Conservation (phyloP, 169 alveolate genomes). For the Plasmodium fragile region DNA sequence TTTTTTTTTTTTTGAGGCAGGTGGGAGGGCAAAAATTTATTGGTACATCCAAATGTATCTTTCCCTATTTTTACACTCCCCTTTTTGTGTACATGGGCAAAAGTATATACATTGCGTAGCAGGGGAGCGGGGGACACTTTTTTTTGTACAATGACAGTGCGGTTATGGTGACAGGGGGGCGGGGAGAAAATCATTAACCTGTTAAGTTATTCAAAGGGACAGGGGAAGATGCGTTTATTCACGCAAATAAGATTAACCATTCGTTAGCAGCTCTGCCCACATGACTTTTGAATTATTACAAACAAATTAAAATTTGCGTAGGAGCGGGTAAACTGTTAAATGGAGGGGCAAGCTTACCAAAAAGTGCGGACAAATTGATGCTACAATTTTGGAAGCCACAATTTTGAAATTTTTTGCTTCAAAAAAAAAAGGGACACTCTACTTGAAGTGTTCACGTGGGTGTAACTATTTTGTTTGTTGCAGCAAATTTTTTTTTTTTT, state of each 20-base stretch:
- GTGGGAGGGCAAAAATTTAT: background rate
- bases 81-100: background rate
- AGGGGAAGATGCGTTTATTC: background rate
- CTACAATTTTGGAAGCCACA: background rate
- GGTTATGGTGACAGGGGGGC: background rate
- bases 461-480: background rate
- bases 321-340: background rate
- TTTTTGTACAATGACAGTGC: background rate
- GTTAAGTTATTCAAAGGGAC: background rate
- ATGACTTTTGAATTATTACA: background rate
- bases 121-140: background rate
- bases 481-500: conserved; percentile 20
- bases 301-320: background rate
- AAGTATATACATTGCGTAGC: background rate
- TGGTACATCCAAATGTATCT: background rate
- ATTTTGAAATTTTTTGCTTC: background rate
- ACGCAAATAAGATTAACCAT: background rate
- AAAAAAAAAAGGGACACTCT: background rate
- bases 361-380: conserved; percentile 20
- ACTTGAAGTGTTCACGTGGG: conserved; percentile 17
- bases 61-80: background rate
- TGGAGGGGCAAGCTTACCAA: background rate
- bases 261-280: background rate
- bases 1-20: too few relatives aligned
- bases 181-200: background rate